phyloP scores from a whole-genome alignment of 371 early-diverging fungal species.

The Catenaria anguillulae region DNA sequence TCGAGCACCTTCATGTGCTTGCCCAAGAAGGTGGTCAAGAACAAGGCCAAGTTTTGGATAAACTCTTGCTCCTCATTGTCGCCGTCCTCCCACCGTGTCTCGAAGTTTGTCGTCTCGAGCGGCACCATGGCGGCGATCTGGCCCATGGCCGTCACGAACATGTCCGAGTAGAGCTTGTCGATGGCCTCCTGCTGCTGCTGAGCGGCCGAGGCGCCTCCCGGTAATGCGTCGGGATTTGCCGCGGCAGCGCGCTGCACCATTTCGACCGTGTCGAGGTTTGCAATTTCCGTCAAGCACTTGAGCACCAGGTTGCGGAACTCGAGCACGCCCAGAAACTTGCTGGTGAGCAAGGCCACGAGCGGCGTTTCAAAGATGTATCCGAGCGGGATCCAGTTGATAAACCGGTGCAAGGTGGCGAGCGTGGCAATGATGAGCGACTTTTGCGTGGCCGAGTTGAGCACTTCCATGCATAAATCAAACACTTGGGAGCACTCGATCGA shows the following conservation, averaged over 20 bases:
- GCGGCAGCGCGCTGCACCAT: slow-evolving; percentile 5
- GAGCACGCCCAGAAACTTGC: slow-evolving; percentile 59
- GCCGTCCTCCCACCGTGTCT: slow-evolving; percentile 63
- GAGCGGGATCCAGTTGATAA: slow-evolving; percentile 93
- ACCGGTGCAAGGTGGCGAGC: slow-evolving; percentile 80
- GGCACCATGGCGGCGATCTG: slow-evolving; percentile 8
- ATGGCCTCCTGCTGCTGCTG: too few relatives aligned
- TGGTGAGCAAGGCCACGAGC: slow-evolving; percentile 54
- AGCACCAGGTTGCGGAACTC: slow-evolving; percentile 82
- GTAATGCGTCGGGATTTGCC: slow-evolving; percentile 43
- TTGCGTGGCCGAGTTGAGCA: slow-evolving; percentile 80
- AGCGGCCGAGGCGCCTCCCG: too few relatives aligned
- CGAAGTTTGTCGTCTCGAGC: slow-evolving; percentile 37
- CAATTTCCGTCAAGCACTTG: slow-evolving; percentile 91
- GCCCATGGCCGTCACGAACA: slow-evolving; percentile 54
- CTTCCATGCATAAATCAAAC: slow-evolving; percentile 87
- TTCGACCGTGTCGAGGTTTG: slow-evolving; percentile 37
- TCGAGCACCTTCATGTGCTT: slow-evolving; percentile 70
- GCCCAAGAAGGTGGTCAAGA: slow-evolving; percentile 69
- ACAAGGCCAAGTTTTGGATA: slow-evolving; percentile 70
- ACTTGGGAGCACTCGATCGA: slow-evolving; percentile 90
- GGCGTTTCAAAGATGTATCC: slow-evolving; percentile 94
- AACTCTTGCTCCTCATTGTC: slow-evolving; percentile 78
- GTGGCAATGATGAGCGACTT: slow-evolving; percentile 86
- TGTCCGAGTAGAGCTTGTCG: slow-evolving; percentile 47